Percentiles rank a stretch among this genome's conserved stretches.
These are phyloP conservation scores for Themeda triandra DNA, from an alignment of 176 grass and related monocot genomes.

Conservation along the genomic window DNA sequence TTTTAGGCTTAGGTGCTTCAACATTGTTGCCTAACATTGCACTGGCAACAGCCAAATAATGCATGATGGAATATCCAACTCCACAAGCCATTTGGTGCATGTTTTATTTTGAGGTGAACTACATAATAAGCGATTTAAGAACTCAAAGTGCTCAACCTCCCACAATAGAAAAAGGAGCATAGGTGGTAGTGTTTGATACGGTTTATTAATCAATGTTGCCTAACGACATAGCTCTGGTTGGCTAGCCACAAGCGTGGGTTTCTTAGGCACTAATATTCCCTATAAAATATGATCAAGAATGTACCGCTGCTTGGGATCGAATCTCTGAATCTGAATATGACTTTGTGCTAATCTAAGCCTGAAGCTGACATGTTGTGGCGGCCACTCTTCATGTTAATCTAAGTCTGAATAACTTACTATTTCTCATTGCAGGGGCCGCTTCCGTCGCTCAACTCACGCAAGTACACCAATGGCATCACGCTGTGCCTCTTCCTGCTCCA, in stretches of 20 bases:
- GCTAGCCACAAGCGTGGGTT: neutral
- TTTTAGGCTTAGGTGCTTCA: no score
- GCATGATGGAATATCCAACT: slow-evolving; percentile 9
- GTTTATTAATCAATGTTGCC: slow-evolving; percentile 16
- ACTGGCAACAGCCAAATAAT: neutral
- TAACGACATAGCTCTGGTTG: slow-evolving; percentile 22
- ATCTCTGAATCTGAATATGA: neutral
- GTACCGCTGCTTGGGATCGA: neutral
- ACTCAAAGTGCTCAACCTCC: neutral
- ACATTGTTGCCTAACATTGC: neutral
- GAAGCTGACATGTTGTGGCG: neutral
- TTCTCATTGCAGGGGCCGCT: slow-evolving; percentile 22
- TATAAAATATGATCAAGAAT: slow-evolving; percentile 5
- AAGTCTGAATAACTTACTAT: slow-evolving; percentile 1
- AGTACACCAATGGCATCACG: slow-evolving; percentile 77
- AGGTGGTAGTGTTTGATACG: slow-evolving; percentile 31
- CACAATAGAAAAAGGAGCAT: neutral
- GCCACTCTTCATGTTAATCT: no score
- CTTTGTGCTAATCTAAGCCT: slow-evolving; percentile 1
- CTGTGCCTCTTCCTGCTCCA: slow-evolving; percentile 82
- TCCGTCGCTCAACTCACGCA: slow-evolving; percentile 64
- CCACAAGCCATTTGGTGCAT: neutral
- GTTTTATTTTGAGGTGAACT: neutral
- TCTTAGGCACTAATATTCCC: slow-evolving; percentile 2
- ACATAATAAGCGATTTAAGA: neutral